Evolutionary conservation across 176 grass and related monocot species (phyloP).

Genomic region (barley (Hordeum vulgare)): DNA sequence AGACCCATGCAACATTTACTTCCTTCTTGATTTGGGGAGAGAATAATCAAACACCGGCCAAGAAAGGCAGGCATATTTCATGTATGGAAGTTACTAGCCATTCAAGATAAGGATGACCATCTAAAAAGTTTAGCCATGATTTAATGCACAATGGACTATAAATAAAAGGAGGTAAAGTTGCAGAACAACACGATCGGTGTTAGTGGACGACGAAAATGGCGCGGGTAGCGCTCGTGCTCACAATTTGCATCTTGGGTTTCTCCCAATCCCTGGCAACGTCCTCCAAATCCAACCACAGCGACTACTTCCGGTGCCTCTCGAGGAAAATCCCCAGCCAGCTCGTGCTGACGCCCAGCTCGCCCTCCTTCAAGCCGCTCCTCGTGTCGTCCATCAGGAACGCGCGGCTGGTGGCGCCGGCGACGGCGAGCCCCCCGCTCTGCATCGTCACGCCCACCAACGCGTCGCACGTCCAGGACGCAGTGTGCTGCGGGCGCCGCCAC

Average conservation of each 20-base stretch:
- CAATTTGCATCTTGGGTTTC: neutral
- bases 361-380: constrained; percentile 18
- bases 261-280: neutral
- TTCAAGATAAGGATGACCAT: too few species aligned
- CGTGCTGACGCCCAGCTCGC: neutral
- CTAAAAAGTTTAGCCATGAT: too few species aligned
- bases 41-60: too few species aligned
- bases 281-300: neutral
- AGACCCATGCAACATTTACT: too few species aligned
- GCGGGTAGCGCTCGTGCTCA: neutral
- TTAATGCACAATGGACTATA: too few species aligned
- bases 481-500: constrained; percentile 25
- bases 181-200: too few species aligned
- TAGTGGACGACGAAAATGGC: too few species aligned
- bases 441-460: constrained; percentile 38
- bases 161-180: too few species aligned
- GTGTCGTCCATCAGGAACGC: constrained; percentile 41
- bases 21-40: too few species aligned
- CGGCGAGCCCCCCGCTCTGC: constrained; percentile 31
- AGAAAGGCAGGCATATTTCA: too few species aligned
- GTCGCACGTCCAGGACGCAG: constrained; percentile 41
- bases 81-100: too few species aligned
- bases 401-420: constrained; percentile 12
- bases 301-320: constrained; percentile 28
- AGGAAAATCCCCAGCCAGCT: neutral